phyloP scores from a whole-genome alignment of 1,139 yeast genomes.

The Suhomyces coccinellae region DNA sequence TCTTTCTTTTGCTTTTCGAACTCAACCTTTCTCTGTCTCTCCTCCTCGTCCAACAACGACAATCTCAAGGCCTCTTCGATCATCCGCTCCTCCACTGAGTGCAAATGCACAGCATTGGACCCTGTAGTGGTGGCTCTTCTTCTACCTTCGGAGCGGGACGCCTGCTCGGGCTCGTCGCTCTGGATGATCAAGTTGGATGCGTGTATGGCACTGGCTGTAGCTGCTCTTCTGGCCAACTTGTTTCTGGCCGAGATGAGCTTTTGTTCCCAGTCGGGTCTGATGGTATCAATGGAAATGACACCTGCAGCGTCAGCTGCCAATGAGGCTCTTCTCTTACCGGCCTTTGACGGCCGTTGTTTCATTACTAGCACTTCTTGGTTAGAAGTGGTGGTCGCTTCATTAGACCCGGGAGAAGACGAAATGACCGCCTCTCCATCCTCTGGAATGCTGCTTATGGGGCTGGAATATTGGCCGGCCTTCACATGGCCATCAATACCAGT shows the following conservation, averaged over 20 bases:
- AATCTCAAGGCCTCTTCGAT: conserved; percentile 79
- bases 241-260: conserved; percentile 71
- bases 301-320: conserved; percentile 61
- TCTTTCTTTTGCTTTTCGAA: conserved; percentile 11
- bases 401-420: conserved; percentile 16
- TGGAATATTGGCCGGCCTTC: conserved; percentile 14
- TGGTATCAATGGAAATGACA: conserved; percentile 75
- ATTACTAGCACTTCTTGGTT: conserved; percentile 1
- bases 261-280: conserved; percentile 91
- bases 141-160: conserved; percentile 10
- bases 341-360: conserved; percentile 1
- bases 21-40: conserved; percentile 38
- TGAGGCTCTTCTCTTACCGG: conserved; percentile 38
- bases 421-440: conserved; percentile 17
- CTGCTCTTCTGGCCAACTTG: conserved; percentile 80
- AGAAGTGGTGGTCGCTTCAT: conserved; percentile 1
- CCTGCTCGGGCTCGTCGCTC: conserved; percentile 23
- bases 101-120: conserved; percentile 16
- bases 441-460: conserved; percentile 9
- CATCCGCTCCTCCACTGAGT: conserved; percentile 70
- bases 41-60: conserved; percentile 69
- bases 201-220: conserved; percentile 92
- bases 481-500: conserved; percentile 54
- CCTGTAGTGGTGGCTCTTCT: conserved; percentile 15
- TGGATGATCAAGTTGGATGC: conserved; percentile 65